Conservation (phyloP, 345 rosid genomes). For the Kernera saxatilis region DNA sequence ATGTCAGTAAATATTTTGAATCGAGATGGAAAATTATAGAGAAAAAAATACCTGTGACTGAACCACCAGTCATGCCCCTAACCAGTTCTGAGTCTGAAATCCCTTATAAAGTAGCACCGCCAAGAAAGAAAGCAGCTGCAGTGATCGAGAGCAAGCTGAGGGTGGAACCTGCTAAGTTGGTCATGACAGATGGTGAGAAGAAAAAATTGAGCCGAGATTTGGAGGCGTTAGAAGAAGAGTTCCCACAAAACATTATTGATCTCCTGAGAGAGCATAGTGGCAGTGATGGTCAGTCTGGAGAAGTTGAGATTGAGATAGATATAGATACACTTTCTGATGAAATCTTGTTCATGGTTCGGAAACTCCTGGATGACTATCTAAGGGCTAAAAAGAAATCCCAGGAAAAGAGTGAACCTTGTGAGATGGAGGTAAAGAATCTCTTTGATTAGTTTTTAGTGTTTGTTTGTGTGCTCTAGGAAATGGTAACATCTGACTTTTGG, state of each 20-base stretch:
- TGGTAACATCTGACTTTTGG: constrained; percentile 17
- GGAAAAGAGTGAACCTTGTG: constrained; percentile 56
- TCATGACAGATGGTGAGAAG: constrained; percentile 56
- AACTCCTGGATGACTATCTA: constrained; percentile 68
- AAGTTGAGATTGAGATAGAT: constrained; percentile 88
- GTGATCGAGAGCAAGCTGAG: constrained; percentile 33
- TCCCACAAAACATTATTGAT: constrained; percentile 68
- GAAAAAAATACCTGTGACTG: constrained; percentile 50
- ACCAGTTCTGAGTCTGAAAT: constrained; percentile 33
- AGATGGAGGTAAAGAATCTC: constrained; percentile 61
- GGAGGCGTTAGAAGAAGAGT: constrained; percentile 51
- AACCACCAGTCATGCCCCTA: constrained; percentile 30
- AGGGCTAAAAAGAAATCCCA: constrained; percentile 46
- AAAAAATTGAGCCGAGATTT: constrained; percentile 47
- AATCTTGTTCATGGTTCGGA: constrained; percentile 55
- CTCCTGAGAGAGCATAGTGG: constrained; percentile 64
- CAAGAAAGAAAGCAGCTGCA: constrained; percentile 39
- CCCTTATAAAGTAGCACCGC: constrained; percentile 26
- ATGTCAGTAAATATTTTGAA: constrained; percentile 64
- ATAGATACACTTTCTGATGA: constrained; percentile 62
- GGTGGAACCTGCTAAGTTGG: constrained; percentile 38
- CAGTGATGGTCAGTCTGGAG: constrained; percentile 46
- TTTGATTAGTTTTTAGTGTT: background rate
- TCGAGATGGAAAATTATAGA: constrained; percentile 72
- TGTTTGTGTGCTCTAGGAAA: background rate